Conservation (phyloP, 2,329 filamentous ascomycete genomes). For the Mycocentrospora acerina region DNA sequence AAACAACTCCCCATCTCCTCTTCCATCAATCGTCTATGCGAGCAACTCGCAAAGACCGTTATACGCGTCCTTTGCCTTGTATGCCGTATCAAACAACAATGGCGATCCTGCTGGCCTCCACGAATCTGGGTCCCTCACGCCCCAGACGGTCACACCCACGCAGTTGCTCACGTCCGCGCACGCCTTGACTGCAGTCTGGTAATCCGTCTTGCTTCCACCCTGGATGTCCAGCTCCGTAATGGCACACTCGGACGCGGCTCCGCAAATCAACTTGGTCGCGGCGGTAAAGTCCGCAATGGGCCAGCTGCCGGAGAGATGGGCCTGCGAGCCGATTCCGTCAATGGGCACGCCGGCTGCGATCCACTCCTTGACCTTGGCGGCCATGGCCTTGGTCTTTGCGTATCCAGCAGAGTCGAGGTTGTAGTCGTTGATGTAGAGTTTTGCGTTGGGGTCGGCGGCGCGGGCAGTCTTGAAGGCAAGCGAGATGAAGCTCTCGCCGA, state of each 20-base stretch:
- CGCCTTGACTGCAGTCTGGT: conserved; percentile 57
- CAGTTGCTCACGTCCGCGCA: conserved; percentile 63
- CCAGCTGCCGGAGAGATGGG: conserved; percentile 44
- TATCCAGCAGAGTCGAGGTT: conserved; percentile 63
- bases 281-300: conserved; percentile 40
- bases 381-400: conserved; percentile 62
- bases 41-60: conserved; percentile 4
- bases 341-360: conserved; percentile 63
- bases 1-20: too few species aligned
- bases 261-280: conserved; percentile 58
- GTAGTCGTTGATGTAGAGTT: conserved; percentile 76
- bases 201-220: conserved; percentile 59
- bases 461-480: conserved; percentile 72
- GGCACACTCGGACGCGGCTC: conserved; percentile 59
- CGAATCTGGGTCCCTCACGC: conserved; percentile 49
- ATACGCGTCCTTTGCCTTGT: conserved; percentile 47
- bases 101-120: conserved; percentile 49
- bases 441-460: conserved; percentile 65
- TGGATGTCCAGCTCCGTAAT: conserved; percentile 71
- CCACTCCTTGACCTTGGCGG: conserved; percentile 65
- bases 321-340: conserved; percentile 64
- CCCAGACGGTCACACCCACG: conserved; percentile 68
- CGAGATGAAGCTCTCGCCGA: conserved; percentile 70
- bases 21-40: too few species aligned
- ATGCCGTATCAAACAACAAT: conserved; percentile 48